Base-by-base conservation (phyloP, 2,329 filamentous ascomycete species). In the Botrytis elliptica region DNA sequence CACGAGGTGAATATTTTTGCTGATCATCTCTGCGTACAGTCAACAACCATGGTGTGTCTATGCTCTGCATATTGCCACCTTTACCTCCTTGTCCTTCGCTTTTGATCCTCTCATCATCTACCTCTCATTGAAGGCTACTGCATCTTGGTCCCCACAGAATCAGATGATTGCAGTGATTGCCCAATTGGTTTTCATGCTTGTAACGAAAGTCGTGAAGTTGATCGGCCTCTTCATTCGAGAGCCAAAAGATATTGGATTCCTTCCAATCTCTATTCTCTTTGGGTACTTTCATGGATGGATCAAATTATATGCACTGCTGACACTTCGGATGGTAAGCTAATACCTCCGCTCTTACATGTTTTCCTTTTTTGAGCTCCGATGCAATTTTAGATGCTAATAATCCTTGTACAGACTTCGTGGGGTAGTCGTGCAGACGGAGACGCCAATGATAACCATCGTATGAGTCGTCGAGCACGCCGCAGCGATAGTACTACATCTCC, bases 1-100 rank as follows among this genome's bases (percentile, higher is more conserved):
- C 71, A 69, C 63, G 64, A 72, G 52, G 33, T 46, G 65, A 33
- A 60, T 29, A 9, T 52, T 68, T 46, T 29, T 44, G 67, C 76
- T 77, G 75, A 79, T 74, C 75, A 62, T 42, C 60, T 52, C 78
- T 42, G 49, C 40, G 66, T 29, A 73, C 76, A 97, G 95, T 79
- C 93, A 93, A 80, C 95, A 98, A 82, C 92, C 90, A 67, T 98
- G 95, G 94, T 97, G 92, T 83, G 93, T 93, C 20, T 98, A 98
- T 82, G 94, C 95, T 69, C 90, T 98, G 75, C 93, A 98, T 84
- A 86, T 97, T 81, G 96, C 95, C 40, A 98, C 95, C 25, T 91
- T 98, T 80, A 97, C 94, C 63, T 96, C 95, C 57, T 91, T 97
- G 80, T 93, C 95, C 44, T 90, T 97, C 76, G 82, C 92, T 66